Percentiles rank a stretch among this genome's conserved stretches.
phyloP scores from a whole-genome alignment of 148 eudicot species.

The Mesembryanthemum crystallinum region DNA sequence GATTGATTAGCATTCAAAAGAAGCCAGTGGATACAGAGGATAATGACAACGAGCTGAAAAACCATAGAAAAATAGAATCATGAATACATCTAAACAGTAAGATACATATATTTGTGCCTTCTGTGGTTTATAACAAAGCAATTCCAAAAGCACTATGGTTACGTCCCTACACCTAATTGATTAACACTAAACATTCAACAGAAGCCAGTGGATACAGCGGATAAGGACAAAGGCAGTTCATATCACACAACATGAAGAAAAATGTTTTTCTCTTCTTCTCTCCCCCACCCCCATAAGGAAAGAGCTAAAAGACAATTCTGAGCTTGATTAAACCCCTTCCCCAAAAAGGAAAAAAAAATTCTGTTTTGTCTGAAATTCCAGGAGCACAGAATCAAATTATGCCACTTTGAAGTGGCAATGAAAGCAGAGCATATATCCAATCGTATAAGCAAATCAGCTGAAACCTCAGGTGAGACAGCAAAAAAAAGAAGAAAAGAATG shows the following conservation, averaged over 20 bases:
- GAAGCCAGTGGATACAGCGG: not conserved
- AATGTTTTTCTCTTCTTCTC: not conserved
- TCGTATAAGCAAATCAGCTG: not conserved
- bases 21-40: not conserved
- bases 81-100: not conserved
- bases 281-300: not conserved
- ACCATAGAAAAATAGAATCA: not conserved
- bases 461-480: not conserved
- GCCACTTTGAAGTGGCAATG: not conserved
- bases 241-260: not conserved
- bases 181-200: not conserved
- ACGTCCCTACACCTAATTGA: not conserved
- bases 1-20: not conserved
- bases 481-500: not conserved
- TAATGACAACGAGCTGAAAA: slow-evolving; percentile 6
- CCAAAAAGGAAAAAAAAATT: not conserved
- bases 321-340: not conserved
- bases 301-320: not conserved
- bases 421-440: not conserved
- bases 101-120: not conserved
- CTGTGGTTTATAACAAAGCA: too few relatives aligned
- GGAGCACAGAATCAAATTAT: not conserved
- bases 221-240: slow-evolving; percentile 1
- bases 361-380: too few relatives aligned
- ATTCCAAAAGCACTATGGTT: slow-evolving; percentile 4